A percentile compares a stretch with the other conserved stretches of the same genome.
Evolutionary conservation across 2,329 filamentous ascomycete genomes (phyloP).

Genomic region (Fusarium piperis): DNA sequence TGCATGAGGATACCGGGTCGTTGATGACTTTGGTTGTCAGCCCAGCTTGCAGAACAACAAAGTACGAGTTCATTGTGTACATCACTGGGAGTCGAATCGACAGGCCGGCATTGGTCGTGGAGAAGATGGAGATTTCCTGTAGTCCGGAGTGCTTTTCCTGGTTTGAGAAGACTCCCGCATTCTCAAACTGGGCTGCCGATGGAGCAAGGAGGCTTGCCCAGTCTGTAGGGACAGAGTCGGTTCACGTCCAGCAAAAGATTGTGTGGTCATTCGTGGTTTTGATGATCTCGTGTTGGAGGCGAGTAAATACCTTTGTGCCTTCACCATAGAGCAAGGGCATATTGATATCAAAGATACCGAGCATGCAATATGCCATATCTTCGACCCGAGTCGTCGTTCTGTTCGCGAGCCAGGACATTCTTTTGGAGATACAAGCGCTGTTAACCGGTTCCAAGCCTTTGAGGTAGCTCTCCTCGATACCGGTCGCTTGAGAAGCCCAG

Average conservation of each 20-base stretch:
- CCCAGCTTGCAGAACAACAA: background rate
- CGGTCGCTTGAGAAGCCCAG: background rate
- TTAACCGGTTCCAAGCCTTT: background rate
- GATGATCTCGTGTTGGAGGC: slow-evolving; percentile 7
- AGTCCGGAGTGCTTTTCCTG: background rate
- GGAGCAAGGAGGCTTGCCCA: background rate
- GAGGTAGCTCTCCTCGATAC: background rate
- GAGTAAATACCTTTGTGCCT: background rate
- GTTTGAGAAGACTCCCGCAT: background rate
- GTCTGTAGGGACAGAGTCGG: background rate
- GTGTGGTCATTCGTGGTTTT: background rate
- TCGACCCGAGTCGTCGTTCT: background rate
- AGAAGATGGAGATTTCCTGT: background rate
- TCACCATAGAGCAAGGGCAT: slow-evolving; percentile 10
- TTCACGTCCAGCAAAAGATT: background rate
- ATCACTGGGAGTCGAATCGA: background rate
- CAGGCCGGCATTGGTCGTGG: background rate
- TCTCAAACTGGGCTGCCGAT: background rate
- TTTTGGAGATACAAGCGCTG: background rate
- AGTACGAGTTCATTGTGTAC: background rate
- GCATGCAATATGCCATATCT: slow-evolving; percentile 12
- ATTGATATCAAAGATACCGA: slow-evolving; percentile 6
- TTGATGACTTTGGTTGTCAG: background rate
- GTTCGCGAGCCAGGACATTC: background rate
- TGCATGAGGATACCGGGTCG: background rate